A percentile compares a stretch with the other conserved stretches of the same genome.
Evolutionary conservation across 306 rosid genomes (phyloP).

Genomic region (Castanopsis chinensis): DNA sequence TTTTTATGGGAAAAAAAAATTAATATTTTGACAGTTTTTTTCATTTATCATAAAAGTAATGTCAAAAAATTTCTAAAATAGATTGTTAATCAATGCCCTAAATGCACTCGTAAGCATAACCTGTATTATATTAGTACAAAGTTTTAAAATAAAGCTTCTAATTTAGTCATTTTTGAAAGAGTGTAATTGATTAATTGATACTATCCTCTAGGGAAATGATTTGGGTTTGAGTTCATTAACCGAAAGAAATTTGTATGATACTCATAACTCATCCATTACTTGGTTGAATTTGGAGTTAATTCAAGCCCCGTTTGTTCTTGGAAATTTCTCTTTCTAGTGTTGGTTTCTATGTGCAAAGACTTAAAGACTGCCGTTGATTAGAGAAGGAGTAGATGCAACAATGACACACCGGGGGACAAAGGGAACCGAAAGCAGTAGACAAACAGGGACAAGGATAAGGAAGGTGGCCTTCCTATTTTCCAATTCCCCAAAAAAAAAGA

Average conservation of each 20-base stretch:
- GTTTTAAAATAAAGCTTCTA: background rate
- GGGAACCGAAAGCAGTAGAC: constrained; percentile 56
- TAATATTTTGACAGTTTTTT: too few relatives aligned
- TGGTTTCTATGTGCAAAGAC: background rate
- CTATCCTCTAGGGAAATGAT: background rate
- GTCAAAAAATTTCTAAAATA: too few relatives aligned
- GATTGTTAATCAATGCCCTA: too few relatives aligned
- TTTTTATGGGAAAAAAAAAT: too few relatives aligned
- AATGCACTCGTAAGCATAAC: too few relatives aligned
- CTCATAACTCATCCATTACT: background rate
- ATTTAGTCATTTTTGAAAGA: background rate
- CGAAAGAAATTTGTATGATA: background rate
- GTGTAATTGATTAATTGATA: background rate
- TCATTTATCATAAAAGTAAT: too few relatives aligned
- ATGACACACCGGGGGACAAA: constrained; percentile 43
- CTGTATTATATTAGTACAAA: too few relatives aligned
- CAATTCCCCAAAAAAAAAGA: constrained; percentile 30
- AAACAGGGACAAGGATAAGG: constrained; percentile 40
- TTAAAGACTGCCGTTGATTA: constrained; percentile 22
- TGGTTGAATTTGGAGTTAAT: background rate
- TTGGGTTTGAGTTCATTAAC: background rate
- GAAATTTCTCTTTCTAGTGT: background rate
- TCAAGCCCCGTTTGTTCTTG: background rate
- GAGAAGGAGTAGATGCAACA: background rate
- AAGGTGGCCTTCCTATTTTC: constrained; percentile 20